phyloP scores from a whole-genome alignment of 2,329 filamentous ascomycete species.

The Penicillium sp. region DNA sequence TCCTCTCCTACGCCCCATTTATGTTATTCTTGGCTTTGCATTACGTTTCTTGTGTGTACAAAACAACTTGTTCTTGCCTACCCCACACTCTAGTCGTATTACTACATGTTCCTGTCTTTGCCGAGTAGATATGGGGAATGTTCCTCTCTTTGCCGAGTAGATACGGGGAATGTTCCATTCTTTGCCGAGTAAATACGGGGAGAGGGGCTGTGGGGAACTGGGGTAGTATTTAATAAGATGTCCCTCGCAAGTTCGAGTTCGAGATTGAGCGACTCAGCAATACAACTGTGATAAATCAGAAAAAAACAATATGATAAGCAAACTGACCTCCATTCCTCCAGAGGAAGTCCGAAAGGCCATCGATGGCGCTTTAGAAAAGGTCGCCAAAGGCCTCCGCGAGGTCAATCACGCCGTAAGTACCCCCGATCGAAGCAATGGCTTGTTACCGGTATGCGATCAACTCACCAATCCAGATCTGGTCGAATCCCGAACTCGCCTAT shows the following conservation, averaged over 20 bases:
- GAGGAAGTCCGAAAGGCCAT: conserved; percentile 1
- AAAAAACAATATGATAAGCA: background rate
- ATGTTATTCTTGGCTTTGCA: background rate
- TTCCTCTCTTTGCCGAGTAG: no score
- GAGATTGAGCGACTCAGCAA: background rate
- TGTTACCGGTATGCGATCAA: background rate
- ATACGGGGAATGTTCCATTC: no score
- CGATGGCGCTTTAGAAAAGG: background rate
- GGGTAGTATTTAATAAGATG: background rate
- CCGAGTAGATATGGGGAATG: background rate
- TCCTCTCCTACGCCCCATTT: background rate
- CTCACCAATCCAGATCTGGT: conserved; percentile 41
- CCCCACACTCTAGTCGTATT: background rate
- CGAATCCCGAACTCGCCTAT: conserved; percentile 58
- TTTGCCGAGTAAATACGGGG: no score
- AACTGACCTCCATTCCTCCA: background rate
- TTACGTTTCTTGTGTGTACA: background rate
- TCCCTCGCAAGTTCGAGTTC: background rate
- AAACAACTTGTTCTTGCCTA: background rate
- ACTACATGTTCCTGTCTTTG: background rate
- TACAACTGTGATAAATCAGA: background rate
- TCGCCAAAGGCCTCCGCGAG: background rate
- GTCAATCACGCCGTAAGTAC: background rate
- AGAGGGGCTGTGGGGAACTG: background rate
- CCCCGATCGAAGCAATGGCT: background rate